Base-by-base conservation (phyloP, 768 basidiomycete genomes). In the Cytidiella melzeri region DNA sequence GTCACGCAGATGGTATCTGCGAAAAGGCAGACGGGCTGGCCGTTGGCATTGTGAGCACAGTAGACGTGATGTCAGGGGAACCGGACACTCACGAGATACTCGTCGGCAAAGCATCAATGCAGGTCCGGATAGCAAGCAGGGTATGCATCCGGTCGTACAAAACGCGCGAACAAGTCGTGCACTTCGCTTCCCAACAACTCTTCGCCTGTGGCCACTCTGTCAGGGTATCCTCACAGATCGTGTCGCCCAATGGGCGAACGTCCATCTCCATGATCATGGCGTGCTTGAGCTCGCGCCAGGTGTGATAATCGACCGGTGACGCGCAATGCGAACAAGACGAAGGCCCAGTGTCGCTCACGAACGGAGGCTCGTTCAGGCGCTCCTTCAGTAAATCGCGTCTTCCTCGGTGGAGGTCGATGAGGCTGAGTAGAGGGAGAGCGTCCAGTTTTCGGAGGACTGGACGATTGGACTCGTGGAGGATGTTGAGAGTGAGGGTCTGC, bases 201-300 rank as follows among this genome's bases (percentile, higher is more conserved):
- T 68, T 65, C n/a, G 83, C 78, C 55, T 80, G 77, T 0, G 71
- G 64, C 81, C 82, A 84, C 28, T 73, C 71, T 11, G 58, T 57
- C 43, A 84, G 61, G 1, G 81, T 81, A 9, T 51, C 45, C 7
- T 73, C 66, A 51, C 73, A 39, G 30, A 84, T 67, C 5, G 79
- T 79, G 57, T 84, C 83, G 4, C 81, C 83, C 13, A 75, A 63
- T 3, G 83, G 79, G 9, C 80, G 72, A 6, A 57, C 53, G 52
- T 84, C 83, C 65, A 84, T 75, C 68, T 83, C 82, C 43, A 69
- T 54, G 3, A 77, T 58, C 46, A 83, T 74, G 41, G 65, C 73
- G 55, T 76, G 70, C 58, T 83, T 84, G 48, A 84, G 69, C 59
- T 82, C 79, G 55, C 79, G 70, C 83, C 83, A 83, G 5, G 79